Evolutionary conservation across 2,329 filamentous ascomycete species (phyloP).

Genomic region (Botryotinia convoluta): DNA sequence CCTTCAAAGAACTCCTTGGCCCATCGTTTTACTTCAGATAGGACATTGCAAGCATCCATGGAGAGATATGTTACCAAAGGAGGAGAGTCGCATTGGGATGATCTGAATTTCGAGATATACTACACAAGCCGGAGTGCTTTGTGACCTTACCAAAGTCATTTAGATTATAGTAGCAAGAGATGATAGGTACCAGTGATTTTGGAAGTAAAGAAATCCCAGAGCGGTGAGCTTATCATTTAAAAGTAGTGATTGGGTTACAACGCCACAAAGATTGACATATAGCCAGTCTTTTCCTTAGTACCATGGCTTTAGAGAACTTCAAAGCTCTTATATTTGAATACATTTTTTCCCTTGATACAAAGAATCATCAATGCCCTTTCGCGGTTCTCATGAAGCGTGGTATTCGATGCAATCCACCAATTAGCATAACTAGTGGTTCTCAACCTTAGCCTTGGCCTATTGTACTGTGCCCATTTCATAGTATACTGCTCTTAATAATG

Average conservation of each 20-base stretch:
- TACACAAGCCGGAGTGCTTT: neutral
- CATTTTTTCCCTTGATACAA: neutral
- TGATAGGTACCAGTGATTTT: too few species aligned
- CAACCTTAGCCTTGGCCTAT: neutral
- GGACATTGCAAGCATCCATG: neutral
- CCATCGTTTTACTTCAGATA: neutral
- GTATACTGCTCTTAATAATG: neutral
- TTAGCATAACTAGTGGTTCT: neutral
- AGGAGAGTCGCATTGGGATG: neutral
- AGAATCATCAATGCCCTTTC: neutral
- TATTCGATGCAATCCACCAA: neutral
- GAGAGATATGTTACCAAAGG: neutral
- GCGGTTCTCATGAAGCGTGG: neutral
- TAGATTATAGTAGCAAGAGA: neutral
- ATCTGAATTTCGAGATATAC: neutral
- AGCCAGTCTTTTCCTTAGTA: neutral
- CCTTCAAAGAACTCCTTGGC: neutral
- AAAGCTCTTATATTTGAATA: neutral
- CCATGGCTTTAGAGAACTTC: neutral
- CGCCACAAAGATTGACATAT: neutral
- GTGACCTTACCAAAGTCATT: neutral
- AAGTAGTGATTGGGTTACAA: neutral
- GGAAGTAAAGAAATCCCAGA: too few species aligned
- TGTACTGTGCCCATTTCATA: neutral
- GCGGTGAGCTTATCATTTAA: neutral